Percentiles rank a stretch among this genome's conserved stretches.
phyloP scores from a whole-genome alignment of 2,329 filamentous ascomycete genomes.

The Scorias spongiosa region DNA sequence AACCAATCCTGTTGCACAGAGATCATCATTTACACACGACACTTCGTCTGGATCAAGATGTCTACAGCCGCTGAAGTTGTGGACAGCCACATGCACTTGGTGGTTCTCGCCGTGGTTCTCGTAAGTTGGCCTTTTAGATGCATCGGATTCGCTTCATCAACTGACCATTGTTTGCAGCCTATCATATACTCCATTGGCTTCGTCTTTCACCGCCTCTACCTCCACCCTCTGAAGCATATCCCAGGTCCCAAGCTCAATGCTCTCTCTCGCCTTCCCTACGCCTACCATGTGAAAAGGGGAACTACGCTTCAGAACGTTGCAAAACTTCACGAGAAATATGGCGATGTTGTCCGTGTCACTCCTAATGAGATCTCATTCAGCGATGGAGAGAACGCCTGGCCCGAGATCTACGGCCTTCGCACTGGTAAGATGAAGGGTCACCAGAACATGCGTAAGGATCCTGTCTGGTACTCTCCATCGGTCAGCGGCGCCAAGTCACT shows the following conservation, averaged over 20 bases:
- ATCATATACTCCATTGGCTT: constrained; percentile 1
- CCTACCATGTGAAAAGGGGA: constrained; percentile 15
- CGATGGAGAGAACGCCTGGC: constrained; percentile 23
- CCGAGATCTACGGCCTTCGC: constrained; percentile 27
- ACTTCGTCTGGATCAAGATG: background rate
- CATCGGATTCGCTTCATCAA: background rate
- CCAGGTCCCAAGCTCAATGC: constrained; percentile 23
- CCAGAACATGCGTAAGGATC: constrained; percentile 20
- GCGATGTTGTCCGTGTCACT: constrained; percentile 31
- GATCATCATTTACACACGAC: no score
- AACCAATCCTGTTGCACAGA: no score
- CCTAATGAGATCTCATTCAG: constrained; percentile 35
- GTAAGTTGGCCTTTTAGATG: background rate
- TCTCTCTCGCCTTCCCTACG: constrained; percentile 20
- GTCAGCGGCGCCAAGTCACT: constrained; percentile 14
- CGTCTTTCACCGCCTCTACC: constrained; percentile 22
- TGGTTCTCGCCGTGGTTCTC: background rate
- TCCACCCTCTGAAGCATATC: constrained; percentile 25
- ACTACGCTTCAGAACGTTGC: constrained; percentile 1
- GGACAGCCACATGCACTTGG: background rate
- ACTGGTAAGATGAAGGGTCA: constrained; percentile 21
- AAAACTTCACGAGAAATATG: constrained; percentile 26
- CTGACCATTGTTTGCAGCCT: constrained; percentile 2
- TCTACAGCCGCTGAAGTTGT: background rate
- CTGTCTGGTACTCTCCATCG: constrained; percentile 18